Base-by-base conservation (phyloP, 192 early-diverging fungal genomes). In the Umbelopsis sp. region DNA sequence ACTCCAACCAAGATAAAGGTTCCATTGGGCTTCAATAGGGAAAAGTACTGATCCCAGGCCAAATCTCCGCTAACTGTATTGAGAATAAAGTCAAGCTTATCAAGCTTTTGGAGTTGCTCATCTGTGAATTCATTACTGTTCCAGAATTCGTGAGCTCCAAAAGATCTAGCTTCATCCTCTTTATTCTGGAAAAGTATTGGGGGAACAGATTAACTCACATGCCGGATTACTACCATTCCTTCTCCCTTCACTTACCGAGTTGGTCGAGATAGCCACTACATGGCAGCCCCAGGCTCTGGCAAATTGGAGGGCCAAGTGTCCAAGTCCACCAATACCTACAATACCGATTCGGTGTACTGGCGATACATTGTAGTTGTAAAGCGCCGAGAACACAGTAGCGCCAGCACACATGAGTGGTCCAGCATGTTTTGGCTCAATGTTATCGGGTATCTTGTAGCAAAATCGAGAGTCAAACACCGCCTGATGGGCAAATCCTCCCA, bases 321-420 rank as follows among this genome's bases (percentile, higher is more conserved):
- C 90, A 11, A 95, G 82, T 29, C 92, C 92, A 14, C 94, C 94
- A 36, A 96, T 82, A 22, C 94, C 94, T 41, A 93, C 83, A 4
- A 96, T 77, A 8, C 88, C 93, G 16, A 94, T 87, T 3, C 83
- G 79, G n/a, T 82, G 81, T 17, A 90, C 91, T 31, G 89, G 82
- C 43, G 81, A 84, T 12, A 91, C 77, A 25, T 82, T 81, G 45
- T 87, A 82, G 32, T 84, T 84, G 54, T 88, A 82, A 50, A 96
- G 80, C 1, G 94, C 89, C 3, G 83, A 80, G 72, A 88, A 95
- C 1, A 93, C 89, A 25, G 95, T 91, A 31, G 87, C 83, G 9
- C 94, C 95, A 24, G 94, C 94, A 76, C 95, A 95, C 73, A 95
- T 84, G 45, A 96, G 77, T 2, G 94, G 90, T 5, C 87, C 91